Percentiles rank a stretch among this genome's conserved stretches.
phyloP scores from a whole-genome alignment of 495 filamentous ascomycete genomes.

The Neurospora sp. region DNA sequence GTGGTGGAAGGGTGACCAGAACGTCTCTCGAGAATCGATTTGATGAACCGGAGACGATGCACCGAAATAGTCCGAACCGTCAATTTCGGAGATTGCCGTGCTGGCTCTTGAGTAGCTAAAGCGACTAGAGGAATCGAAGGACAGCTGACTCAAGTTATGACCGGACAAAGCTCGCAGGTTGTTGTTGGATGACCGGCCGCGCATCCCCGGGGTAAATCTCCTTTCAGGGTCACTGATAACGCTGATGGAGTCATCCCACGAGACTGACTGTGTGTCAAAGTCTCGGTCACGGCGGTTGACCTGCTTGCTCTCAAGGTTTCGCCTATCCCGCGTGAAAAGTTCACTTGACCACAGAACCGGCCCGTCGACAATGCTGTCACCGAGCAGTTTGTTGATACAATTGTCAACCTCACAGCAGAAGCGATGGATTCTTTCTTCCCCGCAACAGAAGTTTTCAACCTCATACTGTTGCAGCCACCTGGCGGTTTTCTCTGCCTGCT shows the following conservation, averaged over 20 bases:
- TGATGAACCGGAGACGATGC: slow-evolving; percentile 58
- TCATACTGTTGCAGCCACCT: slow-evolving; percentile 75
- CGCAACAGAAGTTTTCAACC: slow-evolving; percentile 90
- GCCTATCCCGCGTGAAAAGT: slow-evolving; percentile 71
- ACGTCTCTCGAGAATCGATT: slow-evolving; percentile 70
- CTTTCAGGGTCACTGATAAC: slow-evolving; percentile 42
- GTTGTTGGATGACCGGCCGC: slow-evolving; percentile 14
- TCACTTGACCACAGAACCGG: slow-evolving; percentile 91
- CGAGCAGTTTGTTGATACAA: slow-evolving; percentile 78
- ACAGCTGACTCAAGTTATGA: slow-evolving; percentile 52
- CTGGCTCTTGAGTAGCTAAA: slow-evolving; percentile 48
- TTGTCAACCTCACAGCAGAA: slow-evolving; percentile 86
- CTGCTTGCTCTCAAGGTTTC: slow-evolving; percentile 54
- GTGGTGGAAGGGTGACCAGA: slow-evolving; percentile 75
- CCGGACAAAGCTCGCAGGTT: slow-evolving; percentile 44
- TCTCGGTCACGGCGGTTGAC: slow-evolving; percentile 24
- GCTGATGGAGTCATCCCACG: slow-evolving; percentile 41
- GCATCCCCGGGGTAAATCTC: slow-evolving; percentile 16
- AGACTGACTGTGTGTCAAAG: slow-evolving; percentile 30
- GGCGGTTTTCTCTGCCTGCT: slow-evolving; percentile 78
- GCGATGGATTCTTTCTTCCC: slow-evolving; percentile 89
- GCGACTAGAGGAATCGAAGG: slow-evolving; percentile 52
- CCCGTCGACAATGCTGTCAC: slow-evolving; percentile 74
- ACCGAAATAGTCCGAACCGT: slow-evolving; percentile 62
- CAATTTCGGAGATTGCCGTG: slow-evolving; percentile 51